These are phyloP conservation scores for Phytophthora pistaciae DNA, from an alignment of 352 stramenopile species.

Conservation along the genomic window DNA sequence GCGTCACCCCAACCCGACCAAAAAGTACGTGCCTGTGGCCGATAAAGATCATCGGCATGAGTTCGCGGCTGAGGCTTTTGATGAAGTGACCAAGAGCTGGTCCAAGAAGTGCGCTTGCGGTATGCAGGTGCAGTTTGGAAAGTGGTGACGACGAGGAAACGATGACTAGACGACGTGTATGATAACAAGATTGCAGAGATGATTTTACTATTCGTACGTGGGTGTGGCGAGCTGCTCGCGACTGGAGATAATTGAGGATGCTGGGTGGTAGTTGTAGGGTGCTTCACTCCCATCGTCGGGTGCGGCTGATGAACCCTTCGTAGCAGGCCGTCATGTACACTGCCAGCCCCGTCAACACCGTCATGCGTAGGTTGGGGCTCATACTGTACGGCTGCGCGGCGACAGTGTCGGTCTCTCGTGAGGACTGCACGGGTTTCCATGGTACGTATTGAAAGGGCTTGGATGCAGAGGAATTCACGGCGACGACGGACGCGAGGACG, in stretches of 20 bases:
- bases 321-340: slow-evolving; percentile 76
- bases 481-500: too few species aligned
- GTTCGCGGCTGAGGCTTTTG: slow-evolving; percentile 51
- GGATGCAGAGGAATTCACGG: too few species aligned
- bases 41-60: slow-evolving; percentile 71
- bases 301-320: slow-evolving; percentile 62
- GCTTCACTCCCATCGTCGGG: slow-evolving; percentile 49
- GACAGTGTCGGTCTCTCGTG: slow-evolving; percentile 8
- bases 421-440: slow-evolving; percentile 28
- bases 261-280: not conserved
- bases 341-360: slow-evolving; percentile 51
- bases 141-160: slow-evolving; percentile 54
- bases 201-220: slow-evolving; percentile 30
- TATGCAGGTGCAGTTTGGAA: slow-evolving; percentile 77
- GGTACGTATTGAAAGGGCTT: slow-evolving; percentile 13
- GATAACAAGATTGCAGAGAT: slow-evolving; percentile 15
- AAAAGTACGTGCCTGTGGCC: slow-evolving; percentile 49
- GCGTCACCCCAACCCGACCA: too few species aligned
- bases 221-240: not conserved
- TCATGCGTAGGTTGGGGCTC: slow-evolving; percentile 49
- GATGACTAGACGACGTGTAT: slow-evolving; percentile 19
- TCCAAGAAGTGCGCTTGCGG: slow-evolving; percentile 65
- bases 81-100: slow-evolving; percentile 51
- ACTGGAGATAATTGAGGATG: slow-evolving; percentile 16
- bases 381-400: slow-evolving; percentile 25